phyloP scores from a whole-genome alignment of 225 moss, liverwort and hornwort genomes.

The Straminergon stramineum region DNA sequence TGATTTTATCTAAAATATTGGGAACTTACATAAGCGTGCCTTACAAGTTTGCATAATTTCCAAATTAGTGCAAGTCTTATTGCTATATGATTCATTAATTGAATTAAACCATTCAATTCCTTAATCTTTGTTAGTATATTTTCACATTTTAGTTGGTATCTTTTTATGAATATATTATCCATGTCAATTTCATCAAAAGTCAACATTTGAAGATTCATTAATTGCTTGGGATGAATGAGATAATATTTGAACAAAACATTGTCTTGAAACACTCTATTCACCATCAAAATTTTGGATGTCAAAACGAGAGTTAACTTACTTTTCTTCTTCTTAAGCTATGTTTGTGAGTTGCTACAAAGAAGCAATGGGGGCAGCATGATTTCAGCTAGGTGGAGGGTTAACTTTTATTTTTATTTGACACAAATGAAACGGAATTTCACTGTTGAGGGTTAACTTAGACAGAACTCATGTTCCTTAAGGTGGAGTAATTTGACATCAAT shows the following conservation, averaged over 20 bases:
- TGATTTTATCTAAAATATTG: neutral
- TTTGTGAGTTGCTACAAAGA: too few species aligned
- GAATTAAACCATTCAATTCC: neutral
- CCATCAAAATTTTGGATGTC: neutral
- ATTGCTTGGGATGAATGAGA: neutral
- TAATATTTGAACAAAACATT: neutral
- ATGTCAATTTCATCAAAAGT: neutral
- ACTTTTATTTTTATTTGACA: too few species aligned
- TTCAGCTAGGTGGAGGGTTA: neutral
- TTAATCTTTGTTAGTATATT: neutral
- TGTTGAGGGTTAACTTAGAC: neutral
- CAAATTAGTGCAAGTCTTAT: neutral
- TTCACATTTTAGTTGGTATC: neutral
- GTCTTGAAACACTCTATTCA: too few species aligned
- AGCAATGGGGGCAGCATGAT: neutral
- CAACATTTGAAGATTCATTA: neutral
- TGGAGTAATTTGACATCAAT: neutral
- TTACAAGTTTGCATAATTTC: neutral
- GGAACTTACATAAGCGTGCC: neutral
- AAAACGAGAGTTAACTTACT: too few species aligned
- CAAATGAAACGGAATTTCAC: too few species aligned
- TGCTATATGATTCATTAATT: neutral
- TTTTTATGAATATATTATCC: neutral
- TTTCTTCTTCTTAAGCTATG: too few species aligned
- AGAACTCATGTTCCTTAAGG: neutral